These are phyloP conservation scores for Fusarium sp. DNA, from an alignment of 2,329 filamentous ascomycete genomes.

Conservation along the genomic window DNA sequence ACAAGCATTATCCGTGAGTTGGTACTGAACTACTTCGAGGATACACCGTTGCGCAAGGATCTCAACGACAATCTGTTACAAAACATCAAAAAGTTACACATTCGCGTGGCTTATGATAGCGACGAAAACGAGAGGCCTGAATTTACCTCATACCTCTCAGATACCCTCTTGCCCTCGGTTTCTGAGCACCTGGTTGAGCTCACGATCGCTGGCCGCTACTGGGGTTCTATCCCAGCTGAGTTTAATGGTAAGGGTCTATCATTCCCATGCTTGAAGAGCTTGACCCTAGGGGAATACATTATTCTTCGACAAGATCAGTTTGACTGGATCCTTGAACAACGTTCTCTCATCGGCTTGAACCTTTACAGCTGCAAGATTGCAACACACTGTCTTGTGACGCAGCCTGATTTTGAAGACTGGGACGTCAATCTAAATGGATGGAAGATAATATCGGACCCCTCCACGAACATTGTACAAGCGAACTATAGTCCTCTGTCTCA, in stretches of 20 bases:
- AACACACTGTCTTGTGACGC: not conserved
- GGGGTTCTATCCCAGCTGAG: conserved; percentile 32
- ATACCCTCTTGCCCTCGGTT: conserved; percentile 10
- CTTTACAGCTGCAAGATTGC: conserved; percentile 21
- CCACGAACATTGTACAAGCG: not conserved
- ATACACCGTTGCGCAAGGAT: conserved; percentile 8
- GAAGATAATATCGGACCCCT: not conserved
- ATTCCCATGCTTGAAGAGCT: conserved; percentile 29
- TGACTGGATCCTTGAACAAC: conserved; percentile 36
- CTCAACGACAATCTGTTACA: conserved; percentile 14
- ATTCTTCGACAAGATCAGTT: conserved; percentile 37
- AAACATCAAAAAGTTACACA: conserved; percentile 25
- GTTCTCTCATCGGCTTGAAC: not conserved
- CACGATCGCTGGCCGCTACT: conserved; percentile 21
- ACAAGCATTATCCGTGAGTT: conserved; percentile 17
- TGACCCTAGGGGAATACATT: conserved; percentile 18
- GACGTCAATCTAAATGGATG: conserved; percentile 7
- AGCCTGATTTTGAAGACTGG: not conserved
- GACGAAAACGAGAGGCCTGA: not conserved
- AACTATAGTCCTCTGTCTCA: too few species aligned
- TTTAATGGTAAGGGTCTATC: conserved; percentile 33
- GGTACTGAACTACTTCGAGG: conserved; percentile 31
- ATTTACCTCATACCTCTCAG: conserved; percentile 12
- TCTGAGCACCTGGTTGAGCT: conserved; percentile 32
- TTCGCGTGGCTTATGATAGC: conserved; percentile 1